Conservation (phyloP, 179 eudicot genomes). For the Drosera spatulata region DNA sequence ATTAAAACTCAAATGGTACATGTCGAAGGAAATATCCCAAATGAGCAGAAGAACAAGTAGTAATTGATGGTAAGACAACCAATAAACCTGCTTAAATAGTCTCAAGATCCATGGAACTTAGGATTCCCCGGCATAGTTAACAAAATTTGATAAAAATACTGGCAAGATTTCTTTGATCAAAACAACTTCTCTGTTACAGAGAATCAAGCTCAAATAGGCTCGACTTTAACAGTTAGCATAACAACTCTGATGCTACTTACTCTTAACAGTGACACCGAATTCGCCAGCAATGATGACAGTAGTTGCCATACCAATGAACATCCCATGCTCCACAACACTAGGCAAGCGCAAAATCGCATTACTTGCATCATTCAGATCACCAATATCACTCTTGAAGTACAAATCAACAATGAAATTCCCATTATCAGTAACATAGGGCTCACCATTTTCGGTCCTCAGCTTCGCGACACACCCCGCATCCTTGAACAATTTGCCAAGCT, state of each 20-base stretch:
- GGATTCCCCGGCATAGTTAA: too few relatives aligned
- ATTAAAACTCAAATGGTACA: too few relatives aligned
- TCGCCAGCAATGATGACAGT: slow-evolving; percentile 78
- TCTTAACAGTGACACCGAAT: slow-evolving; percentile 55
- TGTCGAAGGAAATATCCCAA: too few relatives aligned
- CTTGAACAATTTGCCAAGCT: slow-evolving; percentile 26
- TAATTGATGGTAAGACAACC: too few relatives aligned
- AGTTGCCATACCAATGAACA: slow-evolving; percentile 88
- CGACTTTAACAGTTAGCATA: neutral
- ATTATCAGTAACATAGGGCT: slow-evolving; percentile 53
- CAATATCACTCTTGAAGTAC: slow-evolving; percentile 65
- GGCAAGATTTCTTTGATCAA: too few relatives aligned
- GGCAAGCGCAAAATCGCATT: slow-evolving; percentile 70
- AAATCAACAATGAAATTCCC: slow-evolving; percentile 66
- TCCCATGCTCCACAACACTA: slow-evolving; percentile 85
- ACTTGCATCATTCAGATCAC: slow-evolving; percentile 66
- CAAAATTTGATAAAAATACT: too few relatives aligned
- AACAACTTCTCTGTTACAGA: too few relatives aligned
- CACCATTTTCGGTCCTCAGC: slow-evolving; percentile 25
- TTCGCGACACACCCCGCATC: slow-evolving; percentile 36
- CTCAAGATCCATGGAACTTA: too few relatives aligned
- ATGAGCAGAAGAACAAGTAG: too few relatives aligned
- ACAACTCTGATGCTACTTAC: slow-evolving; percentile 23
- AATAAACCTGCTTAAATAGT: too few relatives aligned
- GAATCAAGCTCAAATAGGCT: too few relatives aligned